These are phyloP conservation scores for Saccharomycopsis hybrid DNA, from an alignment of 1,139 yeast genomes.

Conservation along the genomic window DNA sequence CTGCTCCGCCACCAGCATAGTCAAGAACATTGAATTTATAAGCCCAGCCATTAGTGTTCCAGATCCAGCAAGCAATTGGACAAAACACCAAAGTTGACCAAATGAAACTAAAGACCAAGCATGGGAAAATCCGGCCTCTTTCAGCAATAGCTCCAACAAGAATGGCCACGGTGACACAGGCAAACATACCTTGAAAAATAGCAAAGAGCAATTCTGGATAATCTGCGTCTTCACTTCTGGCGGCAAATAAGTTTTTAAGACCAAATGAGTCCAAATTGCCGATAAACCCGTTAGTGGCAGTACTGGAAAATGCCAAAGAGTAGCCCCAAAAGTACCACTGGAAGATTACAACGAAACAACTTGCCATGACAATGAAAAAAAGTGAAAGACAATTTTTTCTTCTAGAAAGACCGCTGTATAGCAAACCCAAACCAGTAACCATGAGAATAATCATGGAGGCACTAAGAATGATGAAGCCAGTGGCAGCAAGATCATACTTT, in stretches of 20 bases:
- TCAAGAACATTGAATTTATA: slow-evolving; percentile 85
- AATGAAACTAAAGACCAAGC: slow-evolving; percentile 70
- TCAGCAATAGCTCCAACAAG: slow-evolving; percentile 94
- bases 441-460: slow-evolving; percentile 79
- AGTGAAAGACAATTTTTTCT: slow-evolving; percentile 85
- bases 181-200: slow-evolving; percentile 83
- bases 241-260: slow-evolving; percentile 60
- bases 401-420: slow-evolving; percentile 89
- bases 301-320: slow-evolving; percentile 74
- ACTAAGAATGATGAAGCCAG: slow-evolving; percentile 42
- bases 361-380: slow-evolving; percentile 76
- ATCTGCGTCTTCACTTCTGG: slow-evolving; percentile 33
- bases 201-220: slow-evolving; percentile 86
- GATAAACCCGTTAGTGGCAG: slow-evolving; percentile 75
- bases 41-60: slow-evolving; percentile 95
- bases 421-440: slow-evolving; percentile 92
- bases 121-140: slow-evolving; percentile 84
- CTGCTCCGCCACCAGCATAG: slow-evolving; percentile 98
- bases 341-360: slow-evolving; percentile 71
- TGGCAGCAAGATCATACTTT: slow-evolving; percentile 45
- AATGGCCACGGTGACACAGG: slow-evolving; percentile 85
- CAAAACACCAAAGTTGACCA: slow-evolving; percentile 93
- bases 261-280: slow-evolving; percentile 85
- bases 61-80: slow-evolving; percentile 91
- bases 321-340: slow-evolving; percentile 99